phyloP scores from a whole-genome alignment of 192 early-diverging fungal genomes.

The Rhizophagus sp. region DNA sequence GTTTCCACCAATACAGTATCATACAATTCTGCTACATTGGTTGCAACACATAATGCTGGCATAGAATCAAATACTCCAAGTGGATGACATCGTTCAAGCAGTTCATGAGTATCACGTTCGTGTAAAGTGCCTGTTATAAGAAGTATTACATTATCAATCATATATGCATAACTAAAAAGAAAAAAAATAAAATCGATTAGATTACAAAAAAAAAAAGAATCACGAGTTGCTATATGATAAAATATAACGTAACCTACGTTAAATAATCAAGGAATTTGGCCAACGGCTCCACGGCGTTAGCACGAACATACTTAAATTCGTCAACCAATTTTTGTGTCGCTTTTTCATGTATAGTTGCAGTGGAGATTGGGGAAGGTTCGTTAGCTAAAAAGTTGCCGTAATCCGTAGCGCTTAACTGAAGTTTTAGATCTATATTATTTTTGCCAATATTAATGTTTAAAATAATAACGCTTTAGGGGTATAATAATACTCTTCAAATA shows the following conservation, averaged over 20 bases:
- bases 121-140: conserved; percentile 98
- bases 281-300: conserved; percentile 80
- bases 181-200: conserved; percentile 23
- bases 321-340: conserved; percentile 85
- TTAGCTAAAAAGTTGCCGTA: conserved; percentile 94
- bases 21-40: conserved; percentile 93
- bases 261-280: conserved; percentile 95
- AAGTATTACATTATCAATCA: conserved; percentile 99
- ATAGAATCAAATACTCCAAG: conserved; percentile 98
- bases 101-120: conserved; percentile 95
- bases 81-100: conserved; percentile 97
- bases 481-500: not conserved
- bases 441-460: not conserved
- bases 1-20: conserved; percentile 96
- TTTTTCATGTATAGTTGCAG: conserved; percentile 88
- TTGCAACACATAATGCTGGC: conserved; percentile 97
- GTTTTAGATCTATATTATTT: conserved; percentile 76
- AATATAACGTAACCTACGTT: conserved; percentile 64
- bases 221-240: not conserved
- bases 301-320: conserved; percentile 92
- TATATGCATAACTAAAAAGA: conserved; percentile 81
- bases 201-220: not conserved
- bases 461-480: not conserved
- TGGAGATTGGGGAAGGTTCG: conserved; percentile 93
- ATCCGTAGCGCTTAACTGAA: conserved; percentile 94